phyloP scores from a whole-genome alignment of 75 land plant genomes.

The Pseudotsuga menziesii region DNA sequence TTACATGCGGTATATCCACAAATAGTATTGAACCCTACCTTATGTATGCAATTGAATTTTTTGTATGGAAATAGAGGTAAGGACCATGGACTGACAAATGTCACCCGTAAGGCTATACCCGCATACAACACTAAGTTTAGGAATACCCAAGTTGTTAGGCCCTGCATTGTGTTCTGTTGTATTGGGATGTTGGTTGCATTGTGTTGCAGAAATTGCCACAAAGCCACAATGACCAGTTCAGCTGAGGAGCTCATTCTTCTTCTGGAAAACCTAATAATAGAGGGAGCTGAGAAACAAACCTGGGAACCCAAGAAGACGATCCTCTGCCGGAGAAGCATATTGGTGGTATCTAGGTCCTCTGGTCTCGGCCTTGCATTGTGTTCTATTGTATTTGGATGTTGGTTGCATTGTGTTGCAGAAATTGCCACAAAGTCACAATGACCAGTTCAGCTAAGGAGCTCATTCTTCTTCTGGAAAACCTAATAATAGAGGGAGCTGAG shows the following conservation, averaged over 20 bases:
- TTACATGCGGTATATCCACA: background rate
- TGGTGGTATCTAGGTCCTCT: too few relatives aligned
- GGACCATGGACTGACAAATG: background rate
- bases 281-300: constrained; percentile 30
- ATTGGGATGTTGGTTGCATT: background rate
- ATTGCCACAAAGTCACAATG: too few relatives aligned
- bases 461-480: too few relatives aligned
- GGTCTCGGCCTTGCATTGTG: too few relatives aligned
- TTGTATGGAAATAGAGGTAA: background rate
- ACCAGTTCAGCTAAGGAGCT: too few relatives aligned
- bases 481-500: too few relatives aligned
- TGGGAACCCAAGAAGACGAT: constrained; percentile 86
- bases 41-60: background rate
- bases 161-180: too few relatives aligned
- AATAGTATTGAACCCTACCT: background rate
- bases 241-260: background rate
- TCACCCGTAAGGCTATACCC: too few relatives aligned
- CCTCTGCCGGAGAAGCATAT: constrained; percentile 78
- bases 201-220: background rate
- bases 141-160: background rate
- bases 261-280: background rate
- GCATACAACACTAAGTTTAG: background rate
- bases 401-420: too few relatives aligned
- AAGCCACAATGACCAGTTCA: background rate
- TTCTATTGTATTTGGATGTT: too few relatives aligned